These are phyloP conservation scores for Xylaria curta DNA, from an alignment of 495 filamentous ascomycete genomes.

Conservation along the genomic window DNA sequence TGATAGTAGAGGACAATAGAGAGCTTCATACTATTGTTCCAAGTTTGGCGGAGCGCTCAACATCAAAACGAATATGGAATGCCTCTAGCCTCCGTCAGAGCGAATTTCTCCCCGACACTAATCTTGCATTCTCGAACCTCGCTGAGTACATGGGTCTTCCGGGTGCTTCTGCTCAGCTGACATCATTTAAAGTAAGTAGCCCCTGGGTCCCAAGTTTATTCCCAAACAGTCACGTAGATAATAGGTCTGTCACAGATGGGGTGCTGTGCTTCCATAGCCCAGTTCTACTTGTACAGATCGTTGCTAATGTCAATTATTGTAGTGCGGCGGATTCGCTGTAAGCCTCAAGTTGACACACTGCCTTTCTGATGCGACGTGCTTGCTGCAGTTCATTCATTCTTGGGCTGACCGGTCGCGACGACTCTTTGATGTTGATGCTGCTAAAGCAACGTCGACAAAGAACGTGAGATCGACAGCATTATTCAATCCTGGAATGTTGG, in stretches of 20 bases:
- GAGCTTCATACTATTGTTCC: constrained; percentile 39
- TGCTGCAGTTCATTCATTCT: constrained; percentile 55
- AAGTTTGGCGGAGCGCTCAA: constrained; percentile 36
- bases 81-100: constrained; percentile 33
- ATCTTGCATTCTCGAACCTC: constrained; percentile 35
- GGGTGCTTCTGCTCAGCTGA: constrained; percentile 48
- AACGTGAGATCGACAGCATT: constrained; percentile 27
- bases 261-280: no score
- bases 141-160: constrained; percentile 39
- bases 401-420: constrained; percentile 44
- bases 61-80: constrained; percentile 38
- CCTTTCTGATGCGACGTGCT: constrained; percentile 53
- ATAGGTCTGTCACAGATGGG: background rate
- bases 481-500: constrained; percentile 44
- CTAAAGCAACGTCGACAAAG: background rate
- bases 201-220: background rate
- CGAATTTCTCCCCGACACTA: constrained; percentile 28
- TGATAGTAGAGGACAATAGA: constrained; percentile 27
- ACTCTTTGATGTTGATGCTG: constrained; percentile 13
- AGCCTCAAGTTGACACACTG: constrained; percentile 53
- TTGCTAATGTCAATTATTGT: background rate
- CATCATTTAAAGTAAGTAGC: constrained; percentile 35
- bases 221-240: no score
- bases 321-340: constrained; percentile 51
- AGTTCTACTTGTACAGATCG: background rate